Evolutionary conservation across 257 asterid species (phyloP), one percentile per base, ranked within the genome.

Genomic region (Solanum medicagineum): DNA sequence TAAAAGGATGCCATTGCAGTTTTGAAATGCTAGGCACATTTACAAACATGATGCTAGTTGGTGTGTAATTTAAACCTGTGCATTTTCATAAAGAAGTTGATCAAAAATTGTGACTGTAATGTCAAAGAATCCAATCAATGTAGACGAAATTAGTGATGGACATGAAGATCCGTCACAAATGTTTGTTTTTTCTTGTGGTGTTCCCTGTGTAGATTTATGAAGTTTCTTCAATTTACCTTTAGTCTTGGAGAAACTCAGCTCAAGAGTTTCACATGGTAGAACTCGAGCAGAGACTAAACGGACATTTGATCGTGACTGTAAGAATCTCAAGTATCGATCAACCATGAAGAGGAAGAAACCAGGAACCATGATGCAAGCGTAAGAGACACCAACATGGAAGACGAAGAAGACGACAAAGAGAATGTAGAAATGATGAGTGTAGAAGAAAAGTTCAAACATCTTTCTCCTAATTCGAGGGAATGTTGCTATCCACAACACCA

Each of bases 1-100:
- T 95, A 44, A 96, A 95, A 13, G 99, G 98, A 91, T 96, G 99
- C 99, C 99, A 96, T 57, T 96, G 99, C 84, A 94, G 8, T 88
- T 89, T 96, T 3, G 98, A 96, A 74, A 96, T 90, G 89, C 92
- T 90, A 1, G 98, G 97, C 62, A 95, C 88, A 85, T 93, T 93
- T 79, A 96, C 8, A 83, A 96, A 96, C 86, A 96, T 79, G 54
- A 92, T 92, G 91, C 99, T 95, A 0, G 98, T 95, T 1, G 99
- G 98, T 68, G 84, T 86, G 24, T 94, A 94, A 26, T 49, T 87
- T 55, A 95, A 86, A 47, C 91, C 99, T 96, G 32, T 16, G 16
- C 69, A 82, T 11, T 53, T 11, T 26, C 8, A n/a, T 16, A 44
- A 36, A 74, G 0, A 74, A 74, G 22, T 1, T 7, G 22, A 13